These are phyloP conservation scores for Termitomyces sp. DNA, from an alignment of 768 basidiomycete species.

Conservation along the genomic window DNA sequence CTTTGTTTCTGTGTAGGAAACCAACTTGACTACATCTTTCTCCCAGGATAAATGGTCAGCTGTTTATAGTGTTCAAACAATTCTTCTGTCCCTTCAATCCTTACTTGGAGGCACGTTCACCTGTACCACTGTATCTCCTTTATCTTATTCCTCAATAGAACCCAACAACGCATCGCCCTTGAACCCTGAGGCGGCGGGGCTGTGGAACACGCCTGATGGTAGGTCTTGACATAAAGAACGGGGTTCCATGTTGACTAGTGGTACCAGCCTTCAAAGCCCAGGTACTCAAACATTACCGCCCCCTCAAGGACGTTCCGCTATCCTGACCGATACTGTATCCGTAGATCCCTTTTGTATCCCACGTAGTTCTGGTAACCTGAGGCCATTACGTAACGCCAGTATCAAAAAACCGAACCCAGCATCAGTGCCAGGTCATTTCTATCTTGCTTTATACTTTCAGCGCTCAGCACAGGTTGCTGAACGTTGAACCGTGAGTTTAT, in stretches of 20 bases:
- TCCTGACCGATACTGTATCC: conserved; percentile 14
- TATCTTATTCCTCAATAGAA: conserved; percentile 38
- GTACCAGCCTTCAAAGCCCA: conserved; percentile 63
- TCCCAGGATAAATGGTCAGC: conserved; percentile 88
- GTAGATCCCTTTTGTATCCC: conserved; percentile 11
- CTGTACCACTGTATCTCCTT: not conserved
- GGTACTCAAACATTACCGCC: conserved; percentile 68
- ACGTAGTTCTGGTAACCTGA: not conserved
- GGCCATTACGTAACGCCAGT: conserved; percentile 2
- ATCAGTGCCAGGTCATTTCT: not conserved
- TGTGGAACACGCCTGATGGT: conserved; percentile 77
- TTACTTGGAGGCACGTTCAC: conserved; percentile 74
- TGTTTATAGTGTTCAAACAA: conserved; percentile 87
- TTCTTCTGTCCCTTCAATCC: conserved; percentile 82
- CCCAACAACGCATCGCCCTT: conserved; percentile 92
- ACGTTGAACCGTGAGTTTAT: conserved; percentile 6
- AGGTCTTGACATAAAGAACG: conserved; percentile 1
- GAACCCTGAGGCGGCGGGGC: conserved; percentile 77
- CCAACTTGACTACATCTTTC: not conserved
- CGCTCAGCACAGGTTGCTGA: conserved; percentile 13
- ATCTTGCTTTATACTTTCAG: conserved; percentile 4
- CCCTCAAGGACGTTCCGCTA: conserved; percentile 33
- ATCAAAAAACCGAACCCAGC: not conserved
- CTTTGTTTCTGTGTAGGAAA: conserved; percentile 10
- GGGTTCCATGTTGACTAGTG: not conserved